A percentile compares a stretch with the other conserved stretches of the same genome.
Evolutionary conservation across 2,329 filamentous ascomycete genomes (phyloP).

Genomic region (Penicillium sp.): DNA sequence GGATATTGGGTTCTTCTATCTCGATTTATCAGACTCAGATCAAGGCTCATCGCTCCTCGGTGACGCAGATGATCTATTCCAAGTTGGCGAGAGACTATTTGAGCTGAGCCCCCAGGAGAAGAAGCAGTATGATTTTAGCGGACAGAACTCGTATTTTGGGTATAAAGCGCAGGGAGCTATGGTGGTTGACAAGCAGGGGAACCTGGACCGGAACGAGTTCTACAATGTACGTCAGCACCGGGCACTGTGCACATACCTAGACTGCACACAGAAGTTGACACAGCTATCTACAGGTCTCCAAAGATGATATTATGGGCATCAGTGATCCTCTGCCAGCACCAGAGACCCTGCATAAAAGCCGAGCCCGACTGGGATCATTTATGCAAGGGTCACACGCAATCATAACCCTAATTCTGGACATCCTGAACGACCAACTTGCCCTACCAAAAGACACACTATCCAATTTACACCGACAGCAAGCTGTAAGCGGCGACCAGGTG

Average conservation of each 20-base stretch:
- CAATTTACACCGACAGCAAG: slow-evolving; percentile 47
- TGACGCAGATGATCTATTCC: slow-evolving; percentile 48
- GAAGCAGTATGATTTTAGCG: slow-evolving; percentile 53
- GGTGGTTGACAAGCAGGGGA: slow-evolving; percentile 50
- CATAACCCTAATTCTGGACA: slow-evolving; percentile 44
- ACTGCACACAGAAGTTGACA: background rate
- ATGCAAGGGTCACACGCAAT: slow-evolving; percentile 47
- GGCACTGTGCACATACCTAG: background rate
- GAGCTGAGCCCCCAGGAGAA: slow-evolving; percentile 52
- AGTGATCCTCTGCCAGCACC: slow-evolving; percentile 44
- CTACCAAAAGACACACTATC: slow-evolving; percentile 44
- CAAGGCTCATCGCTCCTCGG: slow-evolving; percentile 43
- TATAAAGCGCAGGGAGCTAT: slow-evolving; percentile 51
- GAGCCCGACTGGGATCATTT: slow-evolving; percentile 43
- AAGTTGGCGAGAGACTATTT: slow-evolving; percentile 48
- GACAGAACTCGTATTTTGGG: slow-evolving; percentile 53
- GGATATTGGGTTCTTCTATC: slow-evolving; percentile 58
- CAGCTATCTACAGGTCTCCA: slow-evolving; percentile 41
- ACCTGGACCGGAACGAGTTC: slow-evolving; percentile 53
- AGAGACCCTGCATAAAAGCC: slow-evolving; percentile 38
- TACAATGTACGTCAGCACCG: slow-evolving; percentile 47
- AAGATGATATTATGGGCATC: slow-evolving; percentile 51
- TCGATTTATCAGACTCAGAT: slow-evolving; percentile 45
- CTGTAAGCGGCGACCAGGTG: slow-evolving; percentile 52
- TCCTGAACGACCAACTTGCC: slow-evolving; percentile 46